Conservation (phyloP, 2,329 filamentous ascomycete species). For the Apiospora pterosperma region DNA sequence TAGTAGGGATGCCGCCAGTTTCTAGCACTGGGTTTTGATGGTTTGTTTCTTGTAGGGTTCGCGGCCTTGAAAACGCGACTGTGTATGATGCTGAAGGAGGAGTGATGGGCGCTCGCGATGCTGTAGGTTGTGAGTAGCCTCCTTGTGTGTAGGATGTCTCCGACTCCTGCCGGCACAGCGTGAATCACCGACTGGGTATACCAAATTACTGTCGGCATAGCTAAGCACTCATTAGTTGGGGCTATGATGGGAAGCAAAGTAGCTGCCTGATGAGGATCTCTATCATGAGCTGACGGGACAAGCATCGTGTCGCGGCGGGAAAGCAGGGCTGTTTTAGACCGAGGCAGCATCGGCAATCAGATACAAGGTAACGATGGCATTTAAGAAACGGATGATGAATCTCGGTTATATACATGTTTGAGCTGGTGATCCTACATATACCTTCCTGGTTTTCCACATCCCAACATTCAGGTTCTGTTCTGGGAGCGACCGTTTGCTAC, state of each 20-base stretch:
- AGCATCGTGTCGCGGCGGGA: neutral
- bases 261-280: neutral
- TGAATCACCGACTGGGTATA: neutral
- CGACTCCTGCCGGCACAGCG: neutral
- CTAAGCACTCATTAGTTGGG: neutral
- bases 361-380: neutral
- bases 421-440: neutral
- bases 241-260: neutral
- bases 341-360: neutral
- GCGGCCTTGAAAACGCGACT: neutral
- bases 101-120: neutral
- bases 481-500: neutral
- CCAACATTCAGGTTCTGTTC: neutral
- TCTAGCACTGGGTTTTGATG: neutral
- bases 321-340: neutral
- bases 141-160: neutral
- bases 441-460: neutral
- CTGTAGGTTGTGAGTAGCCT: neutral
- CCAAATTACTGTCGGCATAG: neutral
- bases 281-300: neutral
- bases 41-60: neutral
- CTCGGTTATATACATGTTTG: neutral
- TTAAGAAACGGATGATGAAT: neutral
- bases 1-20: neutral
- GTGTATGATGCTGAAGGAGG: neutral